Percentiles rank a stretch among this genome's conserved stretches.
Conservation (phyloP, 768 basidiomycete species). For the Pulveroboletus sp. region DNA sequence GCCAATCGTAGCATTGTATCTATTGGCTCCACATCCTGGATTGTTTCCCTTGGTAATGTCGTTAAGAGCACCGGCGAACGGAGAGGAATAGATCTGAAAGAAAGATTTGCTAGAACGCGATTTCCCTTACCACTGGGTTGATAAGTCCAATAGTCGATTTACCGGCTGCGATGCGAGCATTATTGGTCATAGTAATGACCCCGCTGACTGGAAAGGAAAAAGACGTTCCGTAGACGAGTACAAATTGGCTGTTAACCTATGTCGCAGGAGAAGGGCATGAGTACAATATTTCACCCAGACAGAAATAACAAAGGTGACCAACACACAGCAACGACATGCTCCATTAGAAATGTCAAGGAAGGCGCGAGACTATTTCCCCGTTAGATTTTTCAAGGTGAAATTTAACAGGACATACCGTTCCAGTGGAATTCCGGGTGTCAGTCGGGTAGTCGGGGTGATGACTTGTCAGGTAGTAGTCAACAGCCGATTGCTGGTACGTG, state of each 20-base stretch:
- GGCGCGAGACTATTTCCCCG: too few relatives aligned
- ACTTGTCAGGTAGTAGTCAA: too few relatives aligned
- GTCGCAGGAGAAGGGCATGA: neutral
- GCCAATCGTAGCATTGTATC: slow-evolving; percentile 21
- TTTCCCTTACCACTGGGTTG: slow-evolving; percentile 40
- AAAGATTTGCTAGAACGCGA: slow-evolving; percentile 10
- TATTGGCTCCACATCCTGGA: slow-evolving; percentile 26
- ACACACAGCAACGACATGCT: slow-evolving; percentile 2
- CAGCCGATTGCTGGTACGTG: too few relatives aligned
- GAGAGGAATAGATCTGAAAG: slow-evolving; percentile 15
- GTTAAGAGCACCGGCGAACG: slow-evolving; percentile 15
- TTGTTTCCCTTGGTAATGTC: slow-evolving; percentile 21
- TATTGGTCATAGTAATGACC: slow-evolving; percentile 35
- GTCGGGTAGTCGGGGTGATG: too few relatives aligned
- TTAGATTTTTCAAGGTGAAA: too few relatives aligned
- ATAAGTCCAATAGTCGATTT: slow-evolving; percentile 39
- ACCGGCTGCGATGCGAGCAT: slow-evolving; percentile 29
- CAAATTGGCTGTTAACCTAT: slow-evolving; percentile 36
- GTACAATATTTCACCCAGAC: neutral
- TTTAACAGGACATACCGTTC: too few relatives aligned
- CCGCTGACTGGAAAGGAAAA: slow-evolving; percentile 30
- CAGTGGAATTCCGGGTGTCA: too few relatives aligned
- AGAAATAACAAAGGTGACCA: neutral
- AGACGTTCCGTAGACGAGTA: slow-evolving; percentile 31
- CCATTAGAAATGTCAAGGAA: too few relatives aligned